Conservation (phyloP, 1,284 basidiomycete genomes). For the Mycosarcoma mackinlayi region DNA sequence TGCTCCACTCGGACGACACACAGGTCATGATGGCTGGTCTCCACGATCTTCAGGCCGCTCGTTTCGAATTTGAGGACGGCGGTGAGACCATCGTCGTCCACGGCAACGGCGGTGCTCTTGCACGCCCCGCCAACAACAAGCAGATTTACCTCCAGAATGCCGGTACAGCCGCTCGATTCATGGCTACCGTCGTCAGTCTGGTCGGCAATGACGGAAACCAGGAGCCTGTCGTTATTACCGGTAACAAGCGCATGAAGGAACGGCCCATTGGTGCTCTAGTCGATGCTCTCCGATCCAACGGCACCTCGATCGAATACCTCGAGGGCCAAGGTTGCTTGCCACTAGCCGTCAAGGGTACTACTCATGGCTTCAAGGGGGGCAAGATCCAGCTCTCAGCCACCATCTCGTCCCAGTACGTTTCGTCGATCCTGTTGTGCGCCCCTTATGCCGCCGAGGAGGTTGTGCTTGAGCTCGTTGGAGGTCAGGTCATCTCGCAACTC, state of each 20-base stretch:
- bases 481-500: constrained; percentile 95
- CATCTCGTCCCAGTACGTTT: constrained; percentile 98
- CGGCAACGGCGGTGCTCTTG: constrained; percentile 84
- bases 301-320: constrained; percentile 81
- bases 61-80: constrained; percentile 89
- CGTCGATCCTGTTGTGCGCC: constrained; percentile 92
- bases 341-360: constrained; percentile 77
- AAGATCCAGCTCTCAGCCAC: constrained; percentile 88
- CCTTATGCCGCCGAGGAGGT: constrained; percentile 87
- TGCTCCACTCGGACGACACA: constrained; percentile 97
- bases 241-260: constrained; percentile 98
- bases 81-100: constrained; percentile 92
- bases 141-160: constrained; percentile 97
- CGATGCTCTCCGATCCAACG: constrained; percentile 85
- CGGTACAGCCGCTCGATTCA: constrained; percentile 96
- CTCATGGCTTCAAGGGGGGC: constrained; percentile 80
- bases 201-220: constrained; percentile 42
- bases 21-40: constrained; percentile 99
- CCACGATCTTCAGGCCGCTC: constrained; percentile 79
- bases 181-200: constrained; percentile 93
- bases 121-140: constrained; percentile 72
- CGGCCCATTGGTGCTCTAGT: constrained; percentile 94
- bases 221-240: constrained; percentile 77
- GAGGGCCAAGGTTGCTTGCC: constrained; percentile 88
- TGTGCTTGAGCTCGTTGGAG: constrained; percentile 88